Conservation (phyloP, 2,329 filamentous ascomycete genomes). For the Dactylellina sp. region DNA sequence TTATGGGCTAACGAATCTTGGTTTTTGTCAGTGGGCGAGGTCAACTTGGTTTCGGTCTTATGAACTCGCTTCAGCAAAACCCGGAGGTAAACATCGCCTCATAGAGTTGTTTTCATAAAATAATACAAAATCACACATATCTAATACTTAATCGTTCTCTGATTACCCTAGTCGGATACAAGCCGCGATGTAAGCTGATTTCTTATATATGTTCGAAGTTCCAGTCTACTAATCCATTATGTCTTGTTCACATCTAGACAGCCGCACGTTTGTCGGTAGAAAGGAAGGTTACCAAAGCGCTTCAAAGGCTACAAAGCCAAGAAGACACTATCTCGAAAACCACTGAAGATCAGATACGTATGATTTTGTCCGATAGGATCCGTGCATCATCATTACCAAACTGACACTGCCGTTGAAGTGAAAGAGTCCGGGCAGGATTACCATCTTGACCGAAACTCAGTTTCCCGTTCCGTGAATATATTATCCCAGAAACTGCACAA, state of each 20-base stretch:
- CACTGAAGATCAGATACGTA: slow-evolving; percentile 36
- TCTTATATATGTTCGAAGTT: not conserved
- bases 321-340: slow-evolving; percentile 22
- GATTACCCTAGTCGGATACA: slow-evolving; percentile 34
- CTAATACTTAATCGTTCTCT: not conserved
- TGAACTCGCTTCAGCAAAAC: slow-evolving; percentile 49
- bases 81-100: slow-evolving; percentile 24
- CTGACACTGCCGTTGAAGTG: slow-evolving; percentile 9
- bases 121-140: not conserved
- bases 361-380: not conserved
- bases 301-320: slow-evolving; percentile 35
- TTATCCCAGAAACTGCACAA: slow-evolving; percentile 44
- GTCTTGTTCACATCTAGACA: slow-evolving; percentile 1
- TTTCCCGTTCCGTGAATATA: slow-evolving; percentile 32
- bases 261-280: slow-evolving; percentile 21
- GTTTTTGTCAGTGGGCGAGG: slow-evolving; percentile 26
- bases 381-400: not conserved
- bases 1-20: not conserved
- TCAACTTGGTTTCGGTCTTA: slow-evolving; percentile 44
- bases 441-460: slow-evolving; percentile 26
- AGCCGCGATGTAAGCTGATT: slow-evolving; percentile 32
- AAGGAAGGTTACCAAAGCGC: slow-evolving; percentile 44
- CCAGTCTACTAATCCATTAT: not conserved
- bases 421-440: slow-evolving; percentile 23
- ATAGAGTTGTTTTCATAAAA: not conserved